Evolutionary conservation across 768 basidiomycete species (phyloP).

Genomic region (Mycena venus): DNA sequence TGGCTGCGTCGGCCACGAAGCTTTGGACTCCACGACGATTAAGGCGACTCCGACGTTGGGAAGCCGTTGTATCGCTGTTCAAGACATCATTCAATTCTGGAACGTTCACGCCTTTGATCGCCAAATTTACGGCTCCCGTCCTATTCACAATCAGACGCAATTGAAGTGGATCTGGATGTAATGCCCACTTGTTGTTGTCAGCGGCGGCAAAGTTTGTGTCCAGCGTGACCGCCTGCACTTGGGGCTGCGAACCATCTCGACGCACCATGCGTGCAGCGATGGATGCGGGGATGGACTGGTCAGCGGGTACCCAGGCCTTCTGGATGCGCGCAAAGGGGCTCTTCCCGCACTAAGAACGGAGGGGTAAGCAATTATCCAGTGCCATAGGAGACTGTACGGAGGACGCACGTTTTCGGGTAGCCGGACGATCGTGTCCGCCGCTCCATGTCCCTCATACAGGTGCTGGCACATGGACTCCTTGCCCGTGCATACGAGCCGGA

Average conservation of each 20-base stretch:
- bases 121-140: slow-evolving; percentile 24
- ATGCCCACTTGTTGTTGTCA: slow-evolving; percentile 27
- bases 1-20: not conserved
- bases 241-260: slow-evolving; percentile 32
- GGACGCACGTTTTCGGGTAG: slow-evolving; percentile 46
- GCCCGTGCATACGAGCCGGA: slow-evolving; percentile 32
- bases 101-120: slow-evolving; percentile 17
- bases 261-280: slow-evolving; percentile 34
- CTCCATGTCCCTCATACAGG: slow-evolving; percentile 33
- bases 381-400: not conserved
- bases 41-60: slow-evolving; percentile 11
- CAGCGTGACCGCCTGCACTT: slow-evolving; percentile 43
- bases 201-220: slow-evolving; percentile 44
- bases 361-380: not conserved
- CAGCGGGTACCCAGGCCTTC: slow-evolving; percentile 41
- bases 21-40: not conserved
- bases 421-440: slow-evolving; percentile 48
- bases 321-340: slow-evolving; percentile 48
- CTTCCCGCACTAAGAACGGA: slow-evolving; percentile 19
- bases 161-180: not conserved
- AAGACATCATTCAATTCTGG: slow-evolving; percentile 14
- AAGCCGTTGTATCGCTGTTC: not conserved
- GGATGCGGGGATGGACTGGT: slow-evolving; percentile 42
- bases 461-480: slow-evolving; percentile 22
- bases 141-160: not conserved